Base-by-base conservation (phyloP, 1,284 basidiomycete genomes). In the Fomitopsis schrenkii region DNA sequence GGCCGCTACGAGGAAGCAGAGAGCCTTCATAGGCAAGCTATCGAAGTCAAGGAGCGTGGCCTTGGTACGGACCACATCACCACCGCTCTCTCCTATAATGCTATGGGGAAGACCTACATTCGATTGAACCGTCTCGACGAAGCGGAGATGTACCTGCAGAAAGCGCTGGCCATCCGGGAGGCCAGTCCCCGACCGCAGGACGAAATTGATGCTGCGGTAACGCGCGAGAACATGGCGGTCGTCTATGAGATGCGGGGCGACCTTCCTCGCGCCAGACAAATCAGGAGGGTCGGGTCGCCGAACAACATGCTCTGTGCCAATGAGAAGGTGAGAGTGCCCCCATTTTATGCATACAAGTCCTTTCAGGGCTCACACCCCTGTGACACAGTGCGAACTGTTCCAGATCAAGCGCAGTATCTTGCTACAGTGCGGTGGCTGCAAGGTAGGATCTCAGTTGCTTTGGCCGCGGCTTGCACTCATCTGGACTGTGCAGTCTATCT, bases 161-260 rank as follows among this genome's bases (percentile, higher is more conserved):
- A 61, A 17, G 72, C 74, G 10, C 57, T 74, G 9, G 38, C 59
- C 10, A 64, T 73, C 38, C 69, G 72, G 46, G 64, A 60, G 22
- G 53, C 57, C 10, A 41, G 41, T n/a, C 22, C 22, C 4, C 36
- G 26, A 14, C 17, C 44, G 17, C n/a, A 12, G 8, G 38, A 44
- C 55, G 55, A 42, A 2, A 66, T 72, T 38, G 74, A 75, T 60
- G 66, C 67, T 26, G 72, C 74, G 7, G 68, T 70, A 12, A 67
- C 73, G 33, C 62, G 72, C 44, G 74, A 76, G 60, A 75, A 72
- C 61, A 64, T 74, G 10, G 74, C 64, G 1, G 63, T 66, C 26
- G 59, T 74, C 2, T 67, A 69, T 30, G 74, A 74, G 59, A 68
- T 63, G 41, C 67, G 63, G 40, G 71, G 72, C 19, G 60, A 71